Evolutionary conservation across 805 yeast genomes (phyloP).

Genomic region (Candida patagonica): DNA sequence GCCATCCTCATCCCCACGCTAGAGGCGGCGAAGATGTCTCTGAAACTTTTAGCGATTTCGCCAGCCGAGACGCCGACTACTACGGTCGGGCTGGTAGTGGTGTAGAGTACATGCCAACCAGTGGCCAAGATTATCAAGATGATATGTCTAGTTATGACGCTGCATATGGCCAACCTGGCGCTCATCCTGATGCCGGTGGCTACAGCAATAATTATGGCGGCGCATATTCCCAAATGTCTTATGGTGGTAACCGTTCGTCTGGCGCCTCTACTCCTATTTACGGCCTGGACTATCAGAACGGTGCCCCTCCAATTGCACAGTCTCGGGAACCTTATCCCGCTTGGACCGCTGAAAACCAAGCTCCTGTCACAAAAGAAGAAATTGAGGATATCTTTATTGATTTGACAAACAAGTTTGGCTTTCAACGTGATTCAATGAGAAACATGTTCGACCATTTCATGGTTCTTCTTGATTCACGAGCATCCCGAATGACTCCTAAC

Average conservation of each 20-base stretch:
- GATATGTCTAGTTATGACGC: constrained; percentile 20
- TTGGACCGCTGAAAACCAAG: constrained; percentile 90
- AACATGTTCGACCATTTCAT: constrained; percentile 79
- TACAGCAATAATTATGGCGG: constrained; percentile 15
- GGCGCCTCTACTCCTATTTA: constrained; percentile 94
- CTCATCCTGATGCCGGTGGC: neutral
- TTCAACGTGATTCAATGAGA: constrained; percentile 66
- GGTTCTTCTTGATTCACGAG: constrained; percentile 75
- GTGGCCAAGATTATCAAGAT: constrained; percentile 18
- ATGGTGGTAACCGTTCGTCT: constrained; percentile 75
- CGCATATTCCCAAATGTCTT: constrained; percentile 51
- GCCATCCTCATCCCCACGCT: constrained; percentile 12
- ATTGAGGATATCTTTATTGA: constrained; percentile 53
- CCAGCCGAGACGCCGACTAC: constrained; percentile 32
- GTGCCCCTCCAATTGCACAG: constrained; percentile 34
- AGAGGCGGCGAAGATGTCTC: constrained; percentile 27
- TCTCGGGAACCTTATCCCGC: constrained; percentile 96
- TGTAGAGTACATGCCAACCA: constrained; percentile 19
- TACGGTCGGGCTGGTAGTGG: constrained; percentile 27
- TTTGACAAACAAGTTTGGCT: constrained; percentile 63
- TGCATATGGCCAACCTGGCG: constrained; percentile 6
- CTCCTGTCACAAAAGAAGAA: constrained; percentile 62
- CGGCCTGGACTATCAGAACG: constrained; percentile 54
- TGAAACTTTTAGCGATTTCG: constrained; percentile 34
- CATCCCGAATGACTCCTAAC: constrained; percentile 65